phyloP scores from a whole-genome alignment of 2,329 filamentous ascomycete species.

The Chaetoscypha palmicola region DNA sequence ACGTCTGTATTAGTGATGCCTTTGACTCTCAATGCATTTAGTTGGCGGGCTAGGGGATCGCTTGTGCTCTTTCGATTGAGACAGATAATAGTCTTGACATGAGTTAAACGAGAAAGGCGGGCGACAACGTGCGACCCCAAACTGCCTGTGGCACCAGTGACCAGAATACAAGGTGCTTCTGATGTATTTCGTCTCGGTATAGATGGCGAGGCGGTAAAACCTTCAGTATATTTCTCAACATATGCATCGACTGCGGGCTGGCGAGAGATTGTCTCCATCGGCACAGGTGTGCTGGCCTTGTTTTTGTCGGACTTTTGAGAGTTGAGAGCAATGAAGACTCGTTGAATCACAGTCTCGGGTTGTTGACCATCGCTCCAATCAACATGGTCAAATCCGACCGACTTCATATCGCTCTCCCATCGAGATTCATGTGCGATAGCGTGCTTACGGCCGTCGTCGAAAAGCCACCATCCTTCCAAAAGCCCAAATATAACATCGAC shows the following conservation, averaged over 20 bases:
- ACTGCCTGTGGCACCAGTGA: conserved; percentile 35
- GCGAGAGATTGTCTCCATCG: no score
- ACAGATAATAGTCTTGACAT: conserved; percentile 35
- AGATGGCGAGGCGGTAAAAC: no score
- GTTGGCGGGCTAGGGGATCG: conserved; percentile 31
- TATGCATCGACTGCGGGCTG: no score
- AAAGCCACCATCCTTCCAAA: conserved; percentile 24
- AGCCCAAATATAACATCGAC: conserved; percentile 23
- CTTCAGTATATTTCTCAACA: no score
- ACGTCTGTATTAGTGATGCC: conserved; percentile 18
- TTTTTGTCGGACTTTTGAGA: no score
- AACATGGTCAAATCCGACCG: conserved; percentile 6
- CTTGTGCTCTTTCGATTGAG: conserved; percentile 37
- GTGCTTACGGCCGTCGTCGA: conserved; percentile 19
- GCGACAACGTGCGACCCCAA: conserved; percentile 33
- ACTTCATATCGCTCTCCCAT: conserved; percentile 10
- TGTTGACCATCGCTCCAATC: conserved; percentile 13
- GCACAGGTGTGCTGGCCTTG: no score
- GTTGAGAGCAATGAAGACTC: conserved; percentile 11
- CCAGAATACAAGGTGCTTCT: conserved; percentile 28
- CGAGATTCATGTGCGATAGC: conserved; percentile 5
- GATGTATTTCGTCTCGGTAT: no score
- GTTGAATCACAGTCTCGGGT: conserved; percentile 4
- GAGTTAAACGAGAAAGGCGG: conserved; percentile 22
- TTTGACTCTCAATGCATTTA: conserved; percentile 27